Percentiles rank a stretch among this genome's conserved stretches.
These are phyloP conservation scores for Pseudoscleropodium purum DNA, from an alignment of 225 moss, liverwort and hornwort species.

Conservation along the genomic window DNA sequence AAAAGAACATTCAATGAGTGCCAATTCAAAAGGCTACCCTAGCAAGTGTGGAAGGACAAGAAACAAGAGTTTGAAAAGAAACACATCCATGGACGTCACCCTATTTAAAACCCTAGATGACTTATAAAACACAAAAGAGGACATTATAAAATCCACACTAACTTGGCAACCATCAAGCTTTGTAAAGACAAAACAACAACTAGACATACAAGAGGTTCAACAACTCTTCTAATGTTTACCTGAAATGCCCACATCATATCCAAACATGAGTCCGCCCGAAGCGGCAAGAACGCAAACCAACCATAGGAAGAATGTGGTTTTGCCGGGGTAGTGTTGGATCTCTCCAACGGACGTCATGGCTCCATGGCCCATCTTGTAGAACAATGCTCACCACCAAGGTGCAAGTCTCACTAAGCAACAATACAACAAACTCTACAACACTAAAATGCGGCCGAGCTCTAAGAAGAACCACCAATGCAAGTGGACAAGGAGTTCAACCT, in stretches of 20 bases:
- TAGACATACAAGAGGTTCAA: neutral
- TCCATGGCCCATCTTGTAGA: neutral
- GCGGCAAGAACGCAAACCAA: neutral
- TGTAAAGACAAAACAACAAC: neutral
- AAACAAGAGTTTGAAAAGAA: neutral
- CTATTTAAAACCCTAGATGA: neutral
- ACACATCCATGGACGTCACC: neutral
- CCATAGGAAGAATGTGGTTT: neutral
- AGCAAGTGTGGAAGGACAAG: neutral
- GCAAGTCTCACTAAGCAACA: neutral
- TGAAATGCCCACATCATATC: constrained; percentile 11
- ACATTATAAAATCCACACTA: neutral
- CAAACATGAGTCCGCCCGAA: constrained; percentile 5
- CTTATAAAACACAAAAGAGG: neutral
- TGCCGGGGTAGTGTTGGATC: neutral
- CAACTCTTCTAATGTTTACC: neutral
- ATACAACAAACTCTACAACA: neutral
- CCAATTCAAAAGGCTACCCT: neutral
- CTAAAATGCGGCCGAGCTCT: neutral
- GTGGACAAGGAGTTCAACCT: no score
- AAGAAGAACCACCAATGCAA: neutral
- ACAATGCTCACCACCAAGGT: neutral
- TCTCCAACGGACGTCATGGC: neutral
- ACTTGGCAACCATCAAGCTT: neutral
- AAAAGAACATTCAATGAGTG: neutral